Evolutionary conservation across 345 rosid species (phyloP).

Genomic region (Bruguiera gymnorhiza): DNA sequence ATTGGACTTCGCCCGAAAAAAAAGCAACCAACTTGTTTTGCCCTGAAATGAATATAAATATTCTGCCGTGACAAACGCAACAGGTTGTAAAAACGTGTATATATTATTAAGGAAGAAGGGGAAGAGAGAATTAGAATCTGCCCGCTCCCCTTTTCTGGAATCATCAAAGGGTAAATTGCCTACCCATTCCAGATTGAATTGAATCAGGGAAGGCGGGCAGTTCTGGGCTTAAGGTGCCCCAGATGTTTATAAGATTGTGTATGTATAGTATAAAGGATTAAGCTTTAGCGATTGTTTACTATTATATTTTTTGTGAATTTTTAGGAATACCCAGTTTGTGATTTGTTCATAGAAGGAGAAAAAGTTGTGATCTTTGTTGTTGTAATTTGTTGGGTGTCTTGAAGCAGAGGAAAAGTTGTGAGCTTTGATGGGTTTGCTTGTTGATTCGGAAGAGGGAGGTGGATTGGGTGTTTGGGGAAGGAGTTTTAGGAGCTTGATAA

Average conservation of each 20-base stretch:
- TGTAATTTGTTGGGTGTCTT: neutral
- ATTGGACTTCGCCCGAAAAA: too few species aligned
- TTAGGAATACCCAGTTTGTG: conserved; percentile 1
- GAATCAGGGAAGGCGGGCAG: conserved; percentile 18
- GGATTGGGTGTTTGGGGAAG: conserved; percentile 19
- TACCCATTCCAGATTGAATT: neutral
- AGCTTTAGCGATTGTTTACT: neutral
- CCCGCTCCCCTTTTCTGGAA: conserved; percentile 8
- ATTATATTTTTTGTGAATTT: neutral
- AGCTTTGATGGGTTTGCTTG: conserved; percentile 26
- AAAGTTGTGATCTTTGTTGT: neutral
- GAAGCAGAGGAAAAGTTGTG: neutral
- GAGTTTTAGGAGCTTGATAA: conserved; percentile 23
- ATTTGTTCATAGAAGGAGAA: too few species aligned
- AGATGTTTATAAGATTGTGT: too few species aligned
- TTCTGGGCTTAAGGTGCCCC: too few species aligned
- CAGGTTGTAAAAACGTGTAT: too few species aligned
- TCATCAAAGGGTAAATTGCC: neutral
- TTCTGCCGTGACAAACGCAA: too few species aligned
- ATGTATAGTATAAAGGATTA: too few species aligned
- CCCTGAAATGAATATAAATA: too few species aligned
- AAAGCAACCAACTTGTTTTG: too few species aligned
- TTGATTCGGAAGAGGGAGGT: conserved; percentile 19
- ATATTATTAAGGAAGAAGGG: too few species aligned
- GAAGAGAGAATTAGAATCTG: neutral